Percentiles rank a stretch among this genome's conserved stretches.
These are phyloP conservation scores for Tuber melanosporum DNA, from an alignment of 495 filamentous ascomycete genomes.

Conservation along the genomic window DNA sequence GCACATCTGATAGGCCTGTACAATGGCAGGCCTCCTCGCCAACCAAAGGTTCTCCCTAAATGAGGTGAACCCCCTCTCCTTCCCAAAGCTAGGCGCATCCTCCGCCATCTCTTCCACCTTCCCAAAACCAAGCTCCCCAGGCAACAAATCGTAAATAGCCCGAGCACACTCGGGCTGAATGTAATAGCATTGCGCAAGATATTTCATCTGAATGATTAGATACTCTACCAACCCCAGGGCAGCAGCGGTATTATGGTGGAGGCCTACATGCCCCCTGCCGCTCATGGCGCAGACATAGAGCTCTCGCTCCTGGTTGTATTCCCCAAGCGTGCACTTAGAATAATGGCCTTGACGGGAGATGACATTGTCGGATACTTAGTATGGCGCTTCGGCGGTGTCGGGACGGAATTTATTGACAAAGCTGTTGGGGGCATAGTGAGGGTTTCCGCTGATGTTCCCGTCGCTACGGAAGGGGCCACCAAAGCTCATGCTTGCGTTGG, in stretches of 20 bases:
- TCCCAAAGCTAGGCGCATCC: slow-evolving; percentile 43
- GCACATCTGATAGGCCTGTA: slow-evolving; percentile 8
- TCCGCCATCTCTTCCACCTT: slow-evolving; percentile 45
- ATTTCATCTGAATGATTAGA: slow-evolving; percentile 47
- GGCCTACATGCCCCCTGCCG: slow-evolving; percentile 45
- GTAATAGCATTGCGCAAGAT: slow-evolving; percentile 52
- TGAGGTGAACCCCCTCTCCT: slow-evolving; percentile 48
- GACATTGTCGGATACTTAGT: slow-evolving; percentile 48
- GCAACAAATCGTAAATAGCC: slow-evolving; percentile 48
- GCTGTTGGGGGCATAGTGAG: slow-evolving; percentile 53
- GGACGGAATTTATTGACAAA: slow-evolving; percentile 53
- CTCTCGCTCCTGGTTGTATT: slow-evolving; percentile 51
- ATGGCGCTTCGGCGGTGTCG: slow-evolving; percentile 52
- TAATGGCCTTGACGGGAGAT: slow-evolving; percentile 51
- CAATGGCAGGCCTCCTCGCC: slow-evolving; percentile 4
- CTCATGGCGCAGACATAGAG: slow-evolving; percentile 51
- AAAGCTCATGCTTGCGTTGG: slow-evolving; percentile 46
- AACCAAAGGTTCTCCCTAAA: slow-evolving; percentile 9
- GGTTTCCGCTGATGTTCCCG: slow-evolving; percentile 51
- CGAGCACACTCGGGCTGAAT: slow-evolving; percentile 49
- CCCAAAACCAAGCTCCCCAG: slow-evolving; percentile 47
- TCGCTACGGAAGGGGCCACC: slow-evolving; percentile 47
- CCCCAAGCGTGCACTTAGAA: slow-evolving; percentile 51
- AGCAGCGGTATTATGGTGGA: slow-evolving; percentile 49
- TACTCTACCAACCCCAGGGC: slow-evolving; percentile 44